Conservation (phyloP, 768 basidiomycete species). For the Pleurotus ostreatus region DNA sequence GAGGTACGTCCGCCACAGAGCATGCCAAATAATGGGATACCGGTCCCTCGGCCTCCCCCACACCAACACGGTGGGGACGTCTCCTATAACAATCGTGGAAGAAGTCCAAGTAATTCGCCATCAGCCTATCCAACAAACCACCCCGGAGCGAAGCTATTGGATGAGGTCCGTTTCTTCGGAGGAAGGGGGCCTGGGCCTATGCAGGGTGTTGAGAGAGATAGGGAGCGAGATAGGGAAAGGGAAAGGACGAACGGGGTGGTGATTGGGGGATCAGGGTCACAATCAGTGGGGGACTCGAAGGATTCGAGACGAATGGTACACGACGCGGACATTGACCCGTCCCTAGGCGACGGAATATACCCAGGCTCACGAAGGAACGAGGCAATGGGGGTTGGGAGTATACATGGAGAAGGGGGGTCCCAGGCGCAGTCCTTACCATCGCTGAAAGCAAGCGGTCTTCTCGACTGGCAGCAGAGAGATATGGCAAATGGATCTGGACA, state of each 20-base stretch:
- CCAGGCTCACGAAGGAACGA: constrained; percentile 10
- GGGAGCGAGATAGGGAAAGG: constrained; percentile 12
- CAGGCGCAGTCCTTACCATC: constrained; percentile 55
- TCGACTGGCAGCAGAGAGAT: constrained; percentile 47
- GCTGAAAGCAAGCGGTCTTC: constrained; percentile 67
- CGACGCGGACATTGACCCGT: constrained; percentile 11
- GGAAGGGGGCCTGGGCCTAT: constrained; percentile 3
- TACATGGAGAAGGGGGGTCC: constrained; percentile 21
- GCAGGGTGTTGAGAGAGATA: constrained; percentile 11
- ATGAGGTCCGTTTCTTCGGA: constrained; percentile 29
- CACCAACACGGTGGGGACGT: constrained; percentile 24
- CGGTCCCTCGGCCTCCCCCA: constrained; percentile 21
- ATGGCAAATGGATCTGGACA: constrained; percentile 15
- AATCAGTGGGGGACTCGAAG: not conserved
- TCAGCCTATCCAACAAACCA: constrained; percentile 22
- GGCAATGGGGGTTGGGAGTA: constrained; percentile 17
- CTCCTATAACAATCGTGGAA: constrained; percentile 19
- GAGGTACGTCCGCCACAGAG: constrained; percentile 2
- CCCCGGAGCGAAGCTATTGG: constrained; percentile 28
- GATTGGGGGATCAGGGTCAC: not conserved
- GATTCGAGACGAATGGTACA: not conserved
- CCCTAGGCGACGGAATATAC: not conserved
- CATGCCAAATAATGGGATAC: constrained; percentile 12
- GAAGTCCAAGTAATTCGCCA: constrained; percentile 4
- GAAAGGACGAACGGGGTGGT: constrained; percentile 2